Conservation (phyloP, 179 eudicot species). For the Silene coronaria region DNA sequence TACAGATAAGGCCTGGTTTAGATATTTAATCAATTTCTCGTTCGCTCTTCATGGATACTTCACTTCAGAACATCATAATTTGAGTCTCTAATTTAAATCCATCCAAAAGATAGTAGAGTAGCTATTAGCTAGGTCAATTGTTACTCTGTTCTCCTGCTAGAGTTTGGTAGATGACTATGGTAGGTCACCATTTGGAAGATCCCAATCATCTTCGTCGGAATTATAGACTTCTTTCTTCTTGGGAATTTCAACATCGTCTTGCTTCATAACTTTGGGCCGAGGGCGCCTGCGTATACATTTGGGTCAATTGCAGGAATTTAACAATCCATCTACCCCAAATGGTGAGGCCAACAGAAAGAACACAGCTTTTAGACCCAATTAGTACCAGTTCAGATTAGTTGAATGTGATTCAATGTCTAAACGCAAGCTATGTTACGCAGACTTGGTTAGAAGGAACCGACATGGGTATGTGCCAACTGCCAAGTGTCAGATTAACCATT, state of each 20-base stretch:
- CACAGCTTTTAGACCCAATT: background rate
- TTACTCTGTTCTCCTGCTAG: slow-evolving; percentile 10
- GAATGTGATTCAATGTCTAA: background rate
- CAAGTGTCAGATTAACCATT: too few species aligned
- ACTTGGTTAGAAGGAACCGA: too few species aligned
- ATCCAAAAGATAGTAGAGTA: background rate
- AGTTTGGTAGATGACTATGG: slow-evolving; percentile 19
- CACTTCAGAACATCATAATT: slow-evolving; percentile 2
- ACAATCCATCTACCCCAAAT: background rate
- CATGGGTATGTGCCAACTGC: too few species aligned
- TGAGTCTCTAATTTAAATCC: background rate
- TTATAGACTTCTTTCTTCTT: slow-evolving; percentile 25
- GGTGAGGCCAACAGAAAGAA: background rate
- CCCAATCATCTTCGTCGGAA: slow-evolving; percentile 53
- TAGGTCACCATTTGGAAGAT: slow-evolving; percentile 36
- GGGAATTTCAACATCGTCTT: slow-evolving; percentile 20
- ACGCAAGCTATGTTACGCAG: too few species aligned
- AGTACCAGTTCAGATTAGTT: background rate
- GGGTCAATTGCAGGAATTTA: background rate
- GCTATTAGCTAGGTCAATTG: background rate
- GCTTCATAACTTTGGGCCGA: slow-evolving; percentile 20
- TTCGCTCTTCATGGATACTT: background rate
- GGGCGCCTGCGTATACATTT: slow-evolving; percentile 34
- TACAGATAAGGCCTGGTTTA: too few species aligned
- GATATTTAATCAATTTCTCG: background rate